phyloP scores from a whole-genome alignment of 768 basidiomycete genomes.

The Termitomyces sp. region DNA sequence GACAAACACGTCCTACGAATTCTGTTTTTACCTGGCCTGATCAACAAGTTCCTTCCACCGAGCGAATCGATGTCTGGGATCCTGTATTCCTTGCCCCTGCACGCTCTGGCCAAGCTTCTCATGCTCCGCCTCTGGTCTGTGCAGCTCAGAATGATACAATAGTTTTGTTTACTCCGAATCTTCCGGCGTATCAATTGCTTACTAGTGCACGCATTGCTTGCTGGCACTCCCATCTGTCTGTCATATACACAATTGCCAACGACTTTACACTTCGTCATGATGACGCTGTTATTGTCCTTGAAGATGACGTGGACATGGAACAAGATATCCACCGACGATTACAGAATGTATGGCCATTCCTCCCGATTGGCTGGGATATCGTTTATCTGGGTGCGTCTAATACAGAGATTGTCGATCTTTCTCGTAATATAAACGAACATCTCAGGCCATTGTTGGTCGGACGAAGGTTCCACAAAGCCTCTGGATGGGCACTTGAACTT shows the following conservation, averaged over 20 bases:
- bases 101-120: not conserved
- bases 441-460: slow-evolving; percentile 76
- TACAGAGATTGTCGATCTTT: not conserved
- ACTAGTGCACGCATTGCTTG: slow-evolving; percentile 60
- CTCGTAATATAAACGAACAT: not conserved
- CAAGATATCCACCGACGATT: slow-evolving; percentile 42
- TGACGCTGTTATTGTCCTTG: slow-evolving; percentile 51
- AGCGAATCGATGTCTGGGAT: slow-evolving; percentile 21
- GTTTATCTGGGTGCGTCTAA: slow-evolving; percentile 42
- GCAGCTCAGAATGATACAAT: slow-evolving; percentile 27
- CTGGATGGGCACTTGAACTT: slow-evolving; percentile 15
- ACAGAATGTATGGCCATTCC: slow-evolving; percentile 36
- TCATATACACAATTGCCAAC: slow-evolving; percentile 40
- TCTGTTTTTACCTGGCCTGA: slow-evolving; percentile 18
- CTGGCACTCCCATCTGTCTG: slow-evolving; percentile 65
- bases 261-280: slow-evolving; percentile 1
- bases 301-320: slow-evolving; percentile 82
- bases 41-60: slow-evolving; percentile 15
- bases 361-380: slow-evolving; percentile 68
- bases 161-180: slow-evolving; percentile 23
- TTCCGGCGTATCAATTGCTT: slow-evolving; percentile 46
- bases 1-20: slow-evolving; percentile 10
- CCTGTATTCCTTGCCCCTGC: slow-evolving; percentile 9
- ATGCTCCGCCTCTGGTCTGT: slow-evolving; percentile 11
- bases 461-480: slow-evolving; percentile 48